phyloP scores from a whole-genome alignment of 2,329 filamentous ascomycete genomes.

The Tolypocladium album region DNA sequence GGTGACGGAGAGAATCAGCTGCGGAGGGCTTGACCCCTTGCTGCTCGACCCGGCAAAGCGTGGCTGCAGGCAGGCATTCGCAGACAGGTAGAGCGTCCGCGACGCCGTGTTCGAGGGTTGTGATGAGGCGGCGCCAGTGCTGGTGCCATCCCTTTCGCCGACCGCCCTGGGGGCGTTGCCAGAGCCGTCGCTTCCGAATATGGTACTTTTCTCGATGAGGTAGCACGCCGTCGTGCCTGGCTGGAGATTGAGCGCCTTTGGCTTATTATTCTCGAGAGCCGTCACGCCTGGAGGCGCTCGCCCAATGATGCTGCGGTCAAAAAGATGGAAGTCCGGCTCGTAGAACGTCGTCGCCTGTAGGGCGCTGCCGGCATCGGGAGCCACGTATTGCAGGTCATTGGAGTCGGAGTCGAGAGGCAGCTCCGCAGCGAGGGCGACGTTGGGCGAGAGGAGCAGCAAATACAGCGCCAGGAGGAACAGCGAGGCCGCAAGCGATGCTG shows the following conservation, averaged over 20 bases:
- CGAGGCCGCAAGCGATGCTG: constrained; percentile 53
- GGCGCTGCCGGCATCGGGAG: constrained; percentile 4
- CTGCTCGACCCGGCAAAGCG: constrained; percentile 7
- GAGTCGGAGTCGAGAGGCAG: constrained; percentile 11
- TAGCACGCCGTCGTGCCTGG: constrained; percentile 47
- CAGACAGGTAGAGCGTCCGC: constrained; percentile 62
- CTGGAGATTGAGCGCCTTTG: constrained; percentile 45
- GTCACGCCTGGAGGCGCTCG: constrained; percentile 42
- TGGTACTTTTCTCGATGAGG: constrained; percentile 16
- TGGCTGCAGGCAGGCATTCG: constrained; percentile 80
- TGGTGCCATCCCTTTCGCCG: constrained; percentile 5
- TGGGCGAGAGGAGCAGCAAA: constrained; percentile 45
- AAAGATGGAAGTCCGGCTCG: constrained; percentile 48
- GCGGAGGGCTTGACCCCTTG: constrained; percentile 40
- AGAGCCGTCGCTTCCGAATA: constrained; percentile 13
- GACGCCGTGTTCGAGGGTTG: background rate
- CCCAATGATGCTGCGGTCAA: constrained; percentile 53
- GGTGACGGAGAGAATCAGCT: constrained; percentile 72
- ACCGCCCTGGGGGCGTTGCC: constrained; percentile 2
- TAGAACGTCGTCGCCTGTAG: constrained; percentile 28
- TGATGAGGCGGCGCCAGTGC: constrained; percentile 1
- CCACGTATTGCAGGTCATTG: background rate
- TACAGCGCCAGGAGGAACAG: constrained; percentile 50
- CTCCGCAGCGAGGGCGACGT: constrained; percentile 54
- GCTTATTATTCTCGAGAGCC: constrained; percentile 53